Base-by-base conservation (phyloP, 805 yeast genomes). In the Diddensiella transvaalensis region DNA sequence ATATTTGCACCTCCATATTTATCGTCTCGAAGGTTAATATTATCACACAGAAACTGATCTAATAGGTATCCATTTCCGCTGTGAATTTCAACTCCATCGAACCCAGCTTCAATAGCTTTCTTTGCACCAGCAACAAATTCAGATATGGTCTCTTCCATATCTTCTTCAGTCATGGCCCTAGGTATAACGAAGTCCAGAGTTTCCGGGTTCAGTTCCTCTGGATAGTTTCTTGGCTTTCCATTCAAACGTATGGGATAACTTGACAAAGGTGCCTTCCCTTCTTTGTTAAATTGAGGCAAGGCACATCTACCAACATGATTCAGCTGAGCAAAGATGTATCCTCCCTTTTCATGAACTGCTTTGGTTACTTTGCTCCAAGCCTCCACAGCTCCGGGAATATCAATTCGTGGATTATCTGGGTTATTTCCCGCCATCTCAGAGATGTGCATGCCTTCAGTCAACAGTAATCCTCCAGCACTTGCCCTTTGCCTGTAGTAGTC, bases 51-150 rank as follows among this genome's bases (percentile, higher is more conserved):
- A 57, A 82, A 80, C 50, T 72, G 69, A 54, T 72, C 70, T 36
- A 76, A 53, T 38, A 81, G 62, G 56, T 77, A 80, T 1, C 86
- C 86, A 60, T 82, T 78, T 22, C 87, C 87, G 24, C 70, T 72
- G 62, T 83, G 86, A 51, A 82, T 68, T 58, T 81, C 87, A 37
- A 84, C 76, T 55, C 82, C 81, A 62, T 83, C 88, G 44, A 77
- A 75, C 0, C 82, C 79, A 11, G 80, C 73, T 3, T 66, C 70
- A 33, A 74, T 65, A 2, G 85, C 79, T 53, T 72, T 70, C 49
- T 68, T 66, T 1, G 85, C 82, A 15, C 84, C 82, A 1, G 55
- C 55, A 10, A 69, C 79, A 60, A 71, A 83, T n/a, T 66, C 66
- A 23, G 70, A 58, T 13, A 76, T 68, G 30, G 73, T 48, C 1